Evolutionary conservation across 192 early-diverging fungal species (phyloP).

Genomic region (Mortierella hygrophila): DNA sequence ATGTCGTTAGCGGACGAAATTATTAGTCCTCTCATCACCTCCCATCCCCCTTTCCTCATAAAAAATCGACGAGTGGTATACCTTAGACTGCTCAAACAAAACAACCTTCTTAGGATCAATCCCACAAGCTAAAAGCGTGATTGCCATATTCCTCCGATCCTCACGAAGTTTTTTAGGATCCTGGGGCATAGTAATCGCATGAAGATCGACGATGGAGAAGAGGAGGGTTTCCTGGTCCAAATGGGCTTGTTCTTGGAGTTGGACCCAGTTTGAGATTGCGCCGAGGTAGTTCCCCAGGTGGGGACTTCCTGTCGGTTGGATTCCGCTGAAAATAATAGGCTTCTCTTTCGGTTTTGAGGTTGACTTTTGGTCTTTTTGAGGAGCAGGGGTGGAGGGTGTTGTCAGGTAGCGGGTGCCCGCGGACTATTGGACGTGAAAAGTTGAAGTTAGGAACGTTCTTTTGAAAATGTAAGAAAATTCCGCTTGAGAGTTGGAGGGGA

Average conservation of each 20-base stretch:
- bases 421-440: not conserved
- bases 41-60: not conserved
- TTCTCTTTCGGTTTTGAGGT: slow-evolving; percentile 18
- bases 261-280: slow-evolving; percentile 88
- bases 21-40: not conserved
- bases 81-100: slow-evolving; percentile 88
- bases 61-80: slow-evolving; percentile 28
- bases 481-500: not conserved
- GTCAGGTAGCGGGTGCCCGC: not conserved
- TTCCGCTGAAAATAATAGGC: slow-evolving; percentile 81
- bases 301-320: slow-evolving; percentile 94
- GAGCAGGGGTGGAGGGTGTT: not conserved
- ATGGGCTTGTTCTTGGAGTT: slow-evolving; percentile 68
- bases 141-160: slow-evolving; percentile 81
- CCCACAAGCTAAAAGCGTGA: slow-evolving; percentile 85
- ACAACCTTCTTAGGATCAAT: slow-evolving; percentile 78
- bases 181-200: slow-evolving; percentile 86
- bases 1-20: not conserved
- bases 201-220: slow-evolving; percentile 91
- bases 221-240: slow-evolving; percentile 59
- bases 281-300: slow-evolving; percentile 97
- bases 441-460: not conserved
- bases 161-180: slow-evolving; percentile 72
- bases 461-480: not conserved
- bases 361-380: not conserved